Evolutionary conservation across 129 eudicot species (phyloP), one percentile per base, ranked within the genome.

Genomic region (Glebionis coronaria): DNA sequence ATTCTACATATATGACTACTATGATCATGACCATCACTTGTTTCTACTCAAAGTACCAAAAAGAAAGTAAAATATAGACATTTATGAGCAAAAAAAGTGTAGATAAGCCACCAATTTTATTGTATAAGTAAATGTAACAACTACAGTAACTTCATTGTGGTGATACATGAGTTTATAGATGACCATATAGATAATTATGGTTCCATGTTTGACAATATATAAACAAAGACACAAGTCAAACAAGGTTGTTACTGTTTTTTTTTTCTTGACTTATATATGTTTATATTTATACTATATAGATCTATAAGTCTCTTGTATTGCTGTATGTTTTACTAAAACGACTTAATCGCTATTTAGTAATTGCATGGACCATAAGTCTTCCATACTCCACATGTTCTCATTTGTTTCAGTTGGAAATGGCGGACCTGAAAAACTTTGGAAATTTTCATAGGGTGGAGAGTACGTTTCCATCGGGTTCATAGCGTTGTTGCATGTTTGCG

Each of bases 291-390:
- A 27, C 11, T 70, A 28, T 58, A 57, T 70, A 58, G 44, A 60
- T 50, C 75, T 68, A 68, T 38, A 68, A 42, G 74, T 68, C 70
- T 76, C 49, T 59, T 44, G 68, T 35, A 67, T 44, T 57, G 2
- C 11, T 51, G 35, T 56, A 51, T 67, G 28, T 28, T 52, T 51
- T 56, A n/a, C 38, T 28, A 61, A 42, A 75, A 28, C 44, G 44
- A 61, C 13, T 15, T 79, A 83, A 25, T 88, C 90, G 40, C 84
- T 67, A 79, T 87, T 83, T 78, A 91, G 89, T 65, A 88, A 72
- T 58, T 91, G 94, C 87, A 88, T 74, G 31, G 94, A 81, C 97
- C 97, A 91, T 62, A 88, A 72, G 79, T 91, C 96, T 69, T 88
- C 96, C 85, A 88, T 80, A 78, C 83, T 82, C 97, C 97, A 91